A percentile compares a stretch with the other conserved stretches of the same genome.
These are phyloP conservation scores for Lactarius hengduanensis DNA, from an alignment of 768 basidiomycete genomes.

Conservation along the genomic window DNA sequence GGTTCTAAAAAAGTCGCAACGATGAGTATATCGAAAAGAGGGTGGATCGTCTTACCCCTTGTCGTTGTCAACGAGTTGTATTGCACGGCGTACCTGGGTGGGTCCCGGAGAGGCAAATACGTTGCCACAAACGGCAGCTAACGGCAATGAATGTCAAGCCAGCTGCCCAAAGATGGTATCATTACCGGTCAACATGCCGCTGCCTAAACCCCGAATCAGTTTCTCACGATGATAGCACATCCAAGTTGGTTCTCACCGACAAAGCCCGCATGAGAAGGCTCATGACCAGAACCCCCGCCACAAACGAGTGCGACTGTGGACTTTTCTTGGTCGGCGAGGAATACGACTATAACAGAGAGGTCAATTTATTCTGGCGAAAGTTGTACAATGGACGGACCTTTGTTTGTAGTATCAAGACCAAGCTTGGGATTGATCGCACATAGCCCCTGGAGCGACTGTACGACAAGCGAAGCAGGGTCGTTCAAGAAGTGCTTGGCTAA, in stretches of 20 bases:
- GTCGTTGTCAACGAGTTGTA: slow-evolving; percentile 71
- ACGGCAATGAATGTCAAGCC: slow-evolving; percentile 7
- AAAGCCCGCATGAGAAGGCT: slow-evolving; percentile 86
- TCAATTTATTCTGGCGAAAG: not conserved
- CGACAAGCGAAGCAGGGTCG: slow-evolving; percentile 62
- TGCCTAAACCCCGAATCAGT: slow-evolving; percentile 42
- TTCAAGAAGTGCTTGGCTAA: slow-evolving; percentile 78
- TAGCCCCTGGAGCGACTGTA: slow-evolving; percentile 76
- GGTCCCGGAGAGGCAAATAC: slow-evolving; percentile 91
- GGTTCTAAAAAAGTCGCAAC: slow-evolving; percentile 45
- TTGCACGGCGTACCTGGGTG: slow-evolving; percentile 75
- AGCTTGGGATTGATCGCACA: slow-evolving; percentile 69
- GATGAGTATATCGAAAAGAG: not conserved
- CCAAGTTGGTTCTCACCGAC: slow-evolving; percentile 59
- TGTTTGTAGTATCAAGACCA: slow-evolving; percentile 65
- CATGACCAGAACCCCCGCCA: slow-evolving; percentile 87
- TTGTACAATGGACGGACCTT: slow-evolving; percentile 46
- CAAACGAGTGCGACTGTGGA: slow-evolving; percentile 75
- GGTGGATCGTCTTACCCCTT: slow-evolving; percentile 51
- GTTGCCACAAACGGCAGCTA: slow-evolving; percentile 81
- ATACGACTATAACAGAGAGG: slow-evolving; percentile 49
- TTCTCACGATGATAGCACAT: not conserved
- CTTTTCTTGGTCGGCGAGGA: slow-evolving; percentile 53
- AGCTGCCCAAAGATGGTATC: not conserved
- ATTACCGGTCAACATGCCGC: slow-evolving; percentile 74